Evolutionary conservation across 768 basidiomycete genomes (phyloP).

Genomic region (Agaricus bisporus): DNA sequence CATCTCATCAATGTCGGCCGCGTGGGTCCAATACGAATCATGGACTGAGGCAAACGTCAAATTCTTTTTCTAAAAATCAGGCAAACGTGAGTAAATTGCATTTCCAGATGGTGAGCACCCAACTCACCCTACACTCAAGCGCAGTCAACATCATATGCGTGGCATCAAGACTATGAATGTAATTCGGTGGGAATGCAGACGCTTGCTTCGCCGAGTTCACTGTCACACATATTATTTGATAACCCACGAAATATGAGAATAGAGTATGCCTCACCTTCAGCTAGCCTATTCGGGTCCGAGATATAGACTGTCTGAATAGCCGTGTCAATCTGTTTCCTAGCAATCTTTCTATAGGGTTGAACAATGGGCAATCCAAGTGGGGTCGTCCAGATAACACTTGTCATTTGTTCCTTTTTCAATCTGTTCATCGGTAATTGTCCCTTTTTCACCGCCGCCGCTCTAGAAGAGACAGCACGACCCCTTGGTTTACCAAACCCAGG

Average conservation of each 20-base stretch:
- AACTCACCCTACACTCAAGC: constrained; percentile 73
- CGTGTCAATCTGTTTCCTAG: constrained; percentile 80
- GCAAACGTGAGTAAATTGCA: constrained; percentile 3
- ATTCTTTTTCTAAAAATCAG: constrained; percentile 45
- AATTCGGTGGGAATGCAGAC: constrained; percentile 97
- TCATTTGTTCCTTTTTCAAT: constrained; percentile 87
- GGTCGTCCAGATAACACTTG: constrained; percentile 93
- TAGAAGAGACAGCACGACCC: background rate
- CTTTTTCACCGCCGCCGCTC: background rate
- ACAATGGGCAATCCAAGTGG: constrained; percentile 93
- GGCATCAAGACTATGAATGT: constrained; percentile 95
- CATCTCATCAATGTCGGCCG: constrained; percentile 82
- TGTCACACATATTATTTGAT: constrained; percentile 17
- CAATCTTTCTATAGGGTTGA: constrained; percentile 87
- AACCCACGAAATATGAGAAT: background rate
- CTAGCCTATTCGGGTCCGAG: constrained; percentile 72
- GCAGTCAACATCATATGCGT: constrained; percentile 99
- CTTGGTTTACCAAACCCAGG: background rate
- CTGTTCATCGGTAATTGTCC: constrained; percentile 18
- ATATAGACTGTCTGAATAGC: constrained; percentile 84
- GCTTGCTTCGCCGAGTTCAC: constrained; percentile 87
- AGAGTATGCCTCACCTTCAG: constrained; percentile 44
- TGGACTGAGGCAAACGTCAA: constrained; percentile 94
- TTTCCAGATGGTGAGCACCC: background rate
- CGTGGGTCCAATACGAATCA: constrained; percentile 99